Conservation (phyloP, 1,284 basidiomycete species). For the Sutorius eximius region DNA sequence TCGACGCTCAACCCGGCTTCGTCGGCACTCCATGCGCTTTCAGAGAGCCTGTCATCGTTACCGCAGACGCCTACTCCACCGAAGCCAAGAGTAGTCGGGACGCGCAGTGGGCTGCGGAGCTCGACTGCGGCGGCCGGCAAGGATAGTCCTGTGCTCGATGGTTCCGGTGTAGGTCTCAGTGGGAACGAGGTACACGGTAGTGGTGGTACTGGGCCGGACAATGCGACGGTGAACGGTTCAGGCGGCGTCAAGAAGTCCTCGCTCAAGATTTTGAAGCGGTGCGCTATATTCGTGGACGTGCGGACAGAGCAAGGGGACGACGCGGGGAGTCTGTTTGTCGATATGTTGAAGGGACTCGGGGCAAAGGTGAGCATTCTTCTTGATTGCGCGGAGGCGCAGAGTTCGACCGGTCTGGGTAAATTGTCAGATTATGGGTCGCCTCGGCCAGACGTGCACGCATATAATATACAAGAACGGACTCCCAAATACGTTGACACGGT, state of each 20-base stretch:
- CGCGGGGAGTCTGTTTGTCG: slow-evolving; percentile 78
- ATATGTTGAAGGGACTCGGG: slow-evolving; percentile 81
- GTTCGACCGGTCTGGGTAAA: slow-evolving; percentile 2
- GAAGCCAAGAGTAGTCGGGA: slow-evolving; percentile 34
- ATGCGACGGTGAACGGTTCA: slow-evolving; percentile 19
- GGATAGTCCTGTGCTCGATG: slow-evolving; percentile 33
- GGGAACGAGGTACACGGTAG: slow-evolving; percentile 13
- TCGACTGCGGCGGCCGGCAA: slow-evolving; percentile 29
- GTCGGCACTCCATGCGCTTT: slow-evolving; percentile 55
- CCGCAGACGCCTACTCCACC: slow-evolving; percentile 44
- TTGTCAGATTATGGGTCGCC: slow-evolving; percentile 58
- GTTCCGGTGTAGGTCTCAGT: slow-evolving; percentile 17
- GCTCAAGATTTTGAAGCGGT: slow-evolving; percentile 65
- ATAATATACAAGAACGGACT: slow-evolving; percentile 89
- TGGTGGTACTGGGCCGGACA: slow-evolving; percentile 22
- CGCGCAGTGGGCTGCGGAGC: slow-evolving; percentile 40
- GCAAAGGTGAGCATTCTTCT: slow-evolving; percentile 64
- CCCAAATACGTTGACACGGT: slow-evolving; percentile 74
- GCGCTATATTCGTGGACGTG: slow-evolving; percentile 88
- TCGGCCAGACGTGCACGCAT: slow-evolving; percentile 83
- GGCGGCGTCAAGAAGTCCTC: slow-evolving; percentile 21
- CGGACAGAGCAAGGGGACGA: slow-evolving; percentile 85
- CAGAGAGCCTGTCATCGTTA: slow-evolving; percentile 51
- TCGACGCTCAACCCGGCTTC: slow-evolving; percentile 54
- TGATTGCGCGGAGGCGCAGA: neutral